Evolutionary conservation across 2,329 filamentous ascomycete species (phyloP), one percentile per base, ranked within the genome.

Genomic region (Leptographium radiaticola): DNA sequence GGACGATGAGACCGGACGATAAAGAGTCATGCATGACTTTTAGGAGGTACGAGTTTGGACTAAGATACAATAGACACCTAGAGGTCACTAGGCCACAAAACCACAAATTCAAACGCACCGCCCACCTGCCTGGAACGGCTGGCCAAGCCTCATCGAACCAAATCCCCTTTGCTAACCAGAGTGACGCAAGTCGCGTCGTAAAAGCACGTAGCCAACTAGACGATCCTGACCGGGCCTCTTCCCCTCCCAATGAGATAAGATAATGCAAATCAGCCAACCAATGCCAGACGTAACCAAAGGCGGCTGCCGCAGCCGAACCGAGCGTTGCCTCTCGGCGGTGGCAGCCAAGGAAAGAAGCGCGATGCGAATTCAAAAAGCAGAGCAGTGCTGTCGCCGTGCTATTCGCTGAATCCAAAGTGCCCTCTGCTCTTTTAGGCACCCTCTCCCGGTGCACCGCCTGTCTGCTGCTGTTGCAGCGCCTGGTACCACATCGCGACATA

Each of bases 401-500:
- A 5, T 25, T 25, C 25, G 25, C 25, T 2, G 2, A 25, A 25
- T 25, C 25, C 25, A 25, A 25, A 25, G 25, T 25, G 25, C 25
- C 25, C 25, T 25, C 25, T 25, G 25, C 25, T 25, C 25, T 5
- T 25, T 25, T 25, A 25, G 25, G 25, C 25, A 25, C 39, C 47
- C 8, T 55, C 49, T 12, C 56, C 56, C 4, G 57, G 57, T 0
- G 56, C 53, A 12, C 49, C 58, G 16, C 53, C 53, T 53, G 59
- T 56, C 40, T 54, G 56, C 53, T 67, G 65, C 53, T 68, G 65
- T 16, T 65, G 65, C 64, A 77, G 63, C 34, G 85, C 86, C 64
- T 87, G 83, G 70, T 89, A 90, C 87, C 87, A 93, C 61, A 90
- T 75, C 43, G 84, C 80, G 56, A 89, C 70, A 65, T 91, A 93